Conservation (phyloP, 768 basidiomycete genomes). For the Cyclocybe cylindracea region DNA sequence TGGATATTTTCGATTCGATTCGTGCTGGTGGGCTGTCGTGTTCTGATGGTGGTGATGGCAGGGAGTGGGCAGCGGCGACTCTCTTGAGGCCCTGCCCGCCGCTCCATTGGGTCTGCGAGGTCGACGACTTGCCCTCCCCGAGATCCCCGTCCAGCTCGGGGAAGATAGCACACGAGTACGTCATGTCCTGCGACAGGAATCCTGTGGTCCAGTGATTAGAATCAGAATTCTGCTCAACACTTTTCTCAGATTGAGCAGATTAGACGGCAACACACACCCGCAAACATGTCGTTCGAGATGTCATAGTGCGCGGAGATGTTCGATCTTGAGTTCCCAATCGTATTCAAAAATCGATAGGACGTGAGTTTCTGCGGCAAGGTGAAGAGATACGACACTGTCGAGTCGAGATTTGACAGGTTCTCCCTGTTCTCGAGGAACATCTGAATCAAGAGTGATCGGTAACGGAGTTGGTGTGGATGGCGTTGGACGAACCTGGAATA, state of each 20-base stretch:
- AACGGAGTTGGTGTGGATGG: not conserved
- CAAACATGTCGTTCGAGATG: slow-evolving; percentile 77
- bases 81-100: slow-evolving; percentile 36
- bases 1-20: not conserved
- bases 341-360: slow-evolving; percentile 64
- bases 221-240: not conserved
- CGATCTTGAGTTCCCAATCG: slow-evolving; percentile 60
- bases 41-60: slow-evolving; percentile 11
- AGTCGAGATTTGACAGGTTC: slow-evolving; percentile 49
- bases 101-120: slow-evolving; percentile 30
- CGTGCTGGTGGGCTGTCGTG: not conserved
- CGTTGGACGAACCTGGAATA: slow-evolving; percentile 54
- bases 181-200: slow-evolving; percentile 72
- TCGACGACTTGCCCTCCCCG: slow-evolving; percentile 15
- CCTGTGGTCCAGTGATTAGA: slow-evolving; percentile 26
- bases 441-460: slow-evolving; percentile 29
- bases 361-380: slow-evolving; percentile 54
- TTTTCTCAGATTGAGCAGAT: not conserved
- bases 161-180: slow-evolving; percentile 76
- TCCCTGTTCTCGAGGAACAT: slow-evolving; percentile 63
- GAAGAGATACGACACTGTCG: slow-evolving; percentile 53
- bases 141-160: slow-evolving; percentile 60
- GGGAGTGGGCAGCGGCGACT: slow-evolving; percentile 14
- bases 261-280: slow-evolving; percentile 34
- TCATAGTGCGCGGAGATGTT: slow-evolving; percentile 82